Evolutionary conservation across 306 rosid species (phyloP), one percentile per base, ranked within the genome.

Genomic region (Macrotyloma uniflorum): DNA sequence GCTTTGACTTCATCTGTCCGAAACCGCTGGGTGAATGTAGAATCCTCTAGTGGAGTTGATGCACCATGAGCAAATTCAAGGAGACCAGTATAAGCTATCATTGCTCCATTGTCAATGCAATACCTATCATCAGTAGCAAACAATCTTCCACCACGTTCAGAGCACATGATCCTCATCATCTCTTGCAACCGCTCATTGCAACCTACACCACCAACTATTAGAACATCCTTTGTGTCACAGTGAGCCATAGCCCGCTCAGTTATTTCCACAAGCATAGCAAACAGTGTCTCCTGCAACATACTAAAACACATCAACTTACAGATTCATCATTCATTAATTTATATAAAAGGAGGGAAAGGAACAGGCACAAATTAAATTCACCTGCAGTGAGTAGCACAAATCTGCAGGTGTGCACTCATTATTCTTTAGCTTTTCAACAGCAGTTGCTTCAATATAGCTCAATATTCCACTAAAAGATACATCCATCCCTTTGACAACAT

Each of bases 241-340:
- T 92, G 98, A 67, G 98, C 98, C 98, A 91, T 94, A 54, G 97
- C 98, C 15, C 97, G 86, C 71, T 94, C 97, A 2, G 98, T 94
- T 36, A 94, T 92, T 93, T 94, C 97, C 80, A 92, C 98, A 69
- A 94, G 93, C 98, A 94, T 94, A 46, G 98, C 97, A 76, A 85
- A 94, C 73, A 92, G 9, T 1, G 91, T 92, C 84, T 92, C 98
- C 96, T 92, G 83, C 69, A 83, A 70, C 42, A 75, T 66, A 14
- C 14, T 7, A 68, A 26, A 82, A 67, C 46, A 40, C 68, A 70
- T 71, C 74, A 76, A n/a, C 57, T 11, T 35, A 59, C 79, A 67
- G 69, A 40, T 51, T 35, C 9, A n/a, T 53, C 0, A 13, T 30
- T 61, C 14, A 42, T 32, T 20, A 61, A 46, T 18, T 33, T 9